Base-by-base conservation (phyloP, 1,139 yeast species). In the Geotrichum klebahnii region DNA sequence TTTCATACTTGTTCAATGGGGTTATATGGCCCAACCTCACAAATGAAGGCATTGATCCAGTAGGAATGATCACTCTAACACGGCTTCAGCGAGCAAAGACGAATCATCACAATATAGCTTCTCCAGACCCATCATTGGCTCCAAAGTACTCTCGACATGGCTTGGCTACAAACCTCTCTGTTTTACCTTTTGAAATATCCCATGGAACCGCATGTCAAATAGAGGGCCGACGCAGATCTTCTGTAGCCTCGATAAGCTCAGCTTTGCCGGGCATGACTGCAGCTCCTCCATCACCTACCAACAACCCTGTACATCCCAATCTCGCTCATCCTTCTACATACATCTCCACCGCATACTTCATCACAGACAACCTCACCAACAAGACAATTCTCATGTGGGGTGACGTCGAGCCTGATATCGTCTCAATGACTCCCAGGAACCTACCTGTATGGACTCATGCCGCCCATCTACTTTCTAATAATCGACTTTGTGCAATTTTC, bases 11-110 rank as follows among this genome's bases (percentile, higher is more conserved):
- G 0, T 88, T 88, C 67, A 89, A 89, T 64, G 88, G 84, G 38
- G 61, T 71, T 5, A 72, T 86, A 3, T 89, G 97, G 97, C 97
- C 97, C 3, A 76, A 84, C 57, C 68, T 82, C 67, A 74, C 77
- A 5, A 65, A 68, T 53, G 70, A 73, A 38, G 67, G 68, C 8
- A 49, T 55, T 5, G 57, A 56, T 24, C 59, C 65, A 6, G 55
- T 61, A 64, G 49, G 55, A 67, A 20, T 63, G 59, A 47, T 65
- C 16, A 44, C 50, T 2, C 48, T 65, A 23, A 48, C 53, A 26
- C 57, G 64, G 24, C 49, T 64, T 34, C 46, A 41, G 20, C 50
- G 55, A 14, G 47, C 44, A 26, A 46, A 36, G 22, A 37, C 37
- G 33, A 39, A 26, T 24, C 47, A 44, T 17, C 2, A 6, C 28